These are phyloP conservation scores for Malassezia psittaci DNA, from an alignment of 1,284 basidiomycete genomes.

Conservation along the genomic window DNA sequence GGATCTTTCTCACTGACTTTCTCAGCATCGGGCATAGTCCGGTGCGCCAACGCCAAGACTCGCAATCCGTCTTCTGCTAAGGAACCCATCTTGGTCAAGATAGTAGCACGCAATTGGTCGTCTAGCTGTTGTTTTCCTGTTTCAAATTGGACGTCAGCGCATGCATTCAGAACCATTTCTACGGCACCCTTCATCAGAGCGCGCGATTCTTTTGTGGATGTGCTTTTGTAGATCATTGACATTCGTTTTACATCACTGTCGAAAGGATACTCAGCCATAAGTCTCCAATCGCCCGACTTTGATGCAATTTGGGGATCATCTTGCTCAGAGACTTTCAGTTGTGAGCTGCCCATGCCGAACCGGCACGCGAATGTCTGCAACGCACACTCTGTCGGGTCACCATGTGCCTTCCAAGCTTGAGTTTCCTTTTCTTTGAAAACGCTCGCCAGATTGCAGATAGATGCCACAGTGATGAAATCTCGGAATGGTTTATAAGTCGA, in stretches of 20 bases:
- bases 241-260: slow-evolving; percentile 45
- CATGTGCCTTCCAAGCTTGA: slow-evolving; percentile 57
- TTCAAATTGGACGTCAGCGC: slow-evolving; percentile 22
- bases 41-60: slow-evolving; percentile 39
- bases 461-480: slow-evolving; percentile 39
- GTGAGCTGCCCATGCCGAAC: slow-evolving; percentile 37
- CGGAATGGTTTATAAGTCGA: slow-evolving; percentile 20
- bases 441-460: slow-evolving; percentile 46
- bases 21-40: slow-evolving; percentile 26
- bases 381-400: slow-evolving; percentile 59
- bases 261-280: slow-evolving; percentile 51
- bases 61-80: slow-evolving; percentile 40
- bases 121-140: slow-evolving; percentile 45
- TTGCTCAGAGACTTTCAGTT: slow-evolving; percentile 18
- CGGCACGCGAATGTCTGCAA: slow-evolving; percentile 58
- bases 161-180: slow-evolving; percentile 39
- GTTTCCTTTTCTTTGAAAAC: slow-evolving; percentile 44
- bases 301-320: slow-evolving; percentile 26
- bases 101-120: slow-evolving; percentile 23
- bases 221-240: slow-evolving; percentile 50
- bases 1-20: slow-evolving; percentile 25
- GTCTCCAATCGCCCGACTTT: slow-evolving; percentile 26
- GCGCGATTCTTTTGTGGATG: slow-evolving; percentile 24
- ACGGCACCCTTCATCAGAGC: slow-evolving; percentile 47
- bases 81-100: slow-evolving; percentile 40